phyloP scores from a whole-genome alignment of 108 stramenopile genomes.

The Cyclostephanos tholiformis region DNA sequence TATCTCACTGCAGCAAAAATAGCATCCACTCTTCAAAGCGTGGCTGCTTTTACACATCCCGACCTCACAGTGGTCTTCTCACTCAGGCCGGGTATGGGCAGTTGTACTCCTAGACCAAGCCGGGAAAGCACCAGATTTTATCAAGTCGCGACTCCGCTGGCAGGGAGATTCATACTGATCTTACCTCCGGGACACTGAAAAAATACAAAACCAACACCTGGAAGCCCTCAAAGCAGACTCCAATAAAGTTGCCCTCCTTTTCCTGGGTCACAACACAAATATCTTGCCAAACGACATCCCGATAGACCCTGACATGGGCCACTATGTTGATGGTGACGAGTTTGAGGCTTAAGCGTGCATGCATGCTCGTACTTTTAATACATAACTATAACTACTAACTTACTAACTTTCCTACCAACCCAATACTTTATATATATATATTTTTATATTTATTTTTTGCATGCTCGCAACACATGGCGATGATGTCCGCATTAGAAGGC shows the following conservation, averaged over 20 bases:
- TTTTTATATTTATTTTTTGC: too few relatives aligned
- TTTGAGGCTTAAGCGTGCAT: too few relatives aligned
- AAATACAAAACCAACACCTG: background rate
- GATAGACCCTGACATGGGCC: background rate
- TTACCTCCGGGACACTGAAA: background rate
- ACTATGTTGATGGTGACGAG: too few relatives aligned
- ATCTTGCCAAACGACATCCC: background rate
- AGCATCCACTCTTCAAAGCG: background rate
- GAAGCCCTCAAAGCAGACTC: background rate
- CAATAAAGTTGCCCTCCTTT: background rate
- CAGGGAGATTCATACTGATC: background rate
- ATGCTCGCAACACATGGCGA: too few relatives aligned
- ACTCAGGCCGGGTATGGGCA: constrained; percentile 7
- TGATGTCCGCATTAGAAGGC: too few relatives aligned
- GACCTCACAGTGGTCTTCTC: constrained; percentile 1
- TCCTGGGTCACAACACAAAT: background rate
- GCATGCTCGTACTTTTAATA: too few relatives aligned
- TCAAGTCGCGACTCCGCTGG: background rate
- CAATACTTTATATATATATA: too few relatives aligned
- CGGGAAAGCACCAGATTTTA: background rate
- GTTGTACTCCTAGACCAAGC: constrained; percentile 14
- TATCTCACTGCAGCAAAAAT: background rate
- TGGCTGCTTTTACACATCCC: background rate
- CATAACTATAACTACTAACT: too few relatives aligned
- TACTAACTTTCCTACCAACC: too few relatives aligned